phyloP scores from a whole-genome alignment of 805 yeast genomes.

The Ogataea zsoltii region DNA sequence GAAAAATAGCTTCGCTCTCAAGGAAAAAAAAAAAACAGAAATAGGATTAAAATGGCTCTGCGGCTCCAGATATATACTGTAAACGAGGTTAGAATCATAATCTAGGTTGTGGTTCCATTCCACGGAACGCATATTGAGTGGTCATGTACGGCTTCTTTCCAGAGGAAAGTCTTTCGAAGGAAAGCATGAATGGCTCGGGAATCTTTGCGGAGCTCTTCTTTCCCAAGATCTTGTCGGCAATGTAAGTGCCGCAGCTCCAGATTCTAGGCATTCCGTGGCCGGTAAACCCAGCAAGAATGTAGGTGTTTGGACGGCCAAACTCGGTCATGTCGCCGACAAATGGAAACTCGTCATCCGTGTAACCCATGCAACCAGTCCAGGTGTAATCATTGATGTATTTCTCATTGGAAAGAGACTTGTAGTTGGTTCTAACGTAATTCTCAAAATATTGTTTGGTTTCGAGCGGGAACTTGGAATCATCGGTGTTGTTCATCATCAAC shows the following conservation, averaged over 20 bases:
- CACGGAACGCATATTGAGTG: constrained; percentile 1
- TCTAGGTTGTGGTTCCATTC: not conserved
- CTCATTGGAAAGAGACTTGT: constrained; percentile 21
- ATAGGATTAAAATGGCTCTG: not conserved
- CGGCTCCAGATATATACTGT: too few species aligned
- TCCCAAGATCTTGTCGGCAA: constrained; percentile 31
- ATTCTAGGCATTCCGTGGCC: constrained; percentile 57
- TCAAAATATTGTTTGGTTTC: constrained; percentile 28
- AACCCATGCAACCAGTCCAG: constrained; percentile 53
- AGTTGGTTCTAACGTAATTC: constrained; percentile 33
- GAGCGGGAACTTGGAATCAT: constrained; percentile 35
- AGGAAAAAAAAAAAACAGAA: not conserved
- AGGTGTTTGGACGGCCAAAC: constrained; percentile 33
- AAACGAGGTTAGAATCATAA: not conserved
- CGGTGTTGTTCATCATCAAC: constrained; percentile 28
- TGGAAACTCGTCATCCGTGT: constrained; percentile 42
- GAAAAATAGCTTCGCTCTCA: not conserved
- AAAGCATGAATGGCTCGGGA: not conserved
- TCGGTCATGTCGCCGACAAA: constrained; percentile 41
- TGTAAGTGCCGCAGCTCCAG: constrained; percentile 39
- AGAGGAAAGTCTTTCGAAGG: constrained; percentile 1
- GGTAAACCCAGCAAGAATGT: constrained; percentile 46
- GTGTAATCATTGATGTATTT: constrained; percentile 33
- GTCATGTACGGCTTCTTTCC: constrained; percentile 3
- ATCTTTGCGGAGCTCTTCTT: constrained; percentile 5